phyloP scores from a whole-genome alignment of 495 filamentous ascomycete species.

The Parathielavia hyrcaniae region DNA sequence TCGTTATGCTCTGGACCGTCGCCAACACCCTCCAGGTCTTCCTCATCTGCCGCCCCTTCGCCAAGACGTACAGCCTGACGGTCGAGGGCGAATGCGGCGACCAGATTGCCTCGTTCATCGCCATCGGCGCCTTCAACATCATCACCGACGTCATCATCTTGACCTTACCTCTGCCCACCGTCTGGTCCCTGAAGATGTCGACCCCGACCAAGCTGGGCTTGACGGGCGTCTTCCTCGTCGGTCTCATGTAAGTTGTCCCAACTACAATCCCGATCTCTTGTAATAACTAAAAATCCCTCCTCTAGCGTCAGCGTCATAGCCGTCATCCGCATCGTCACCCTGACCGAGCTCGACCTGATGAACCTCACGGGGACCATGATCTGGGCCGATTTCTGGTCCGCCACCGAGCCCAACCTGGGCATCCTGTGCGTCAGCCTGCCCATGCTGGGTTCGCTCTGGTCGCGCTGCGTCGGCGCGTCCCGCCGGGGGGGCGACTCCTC shows the following conservation, averaged over 20 bases:
- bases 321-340: slow-evolving; percentile 29
- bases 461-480: slow-evolving; percentile 11
- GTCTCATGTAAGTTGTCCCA: slow-evolving; percentile 18
- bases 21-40: slow-evolving; percentile 26
- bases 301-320: slow-evolving; percentile 24
- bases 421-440: slow-evolving; percentile 34
- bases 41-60: slow-evolving; percentile 25
- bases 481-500: slow-evolving; percentile 18
- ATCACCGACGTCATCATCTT: slow-evolving; percentile 27
- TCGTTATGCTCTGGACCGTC: slow-evolving; percentile 19
- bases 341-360: slow-evolving; percentile 18
- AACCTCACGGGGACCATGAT: slow-evolving; percentile 27
- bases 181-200: slow-evolving; percentile 25
- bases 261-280: background rate
- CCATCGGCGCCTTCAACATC: slow-evolving; percentile 30
- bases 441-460: slow-evolving; percentile 21
- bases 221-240: slow-evolving; percentile 28
- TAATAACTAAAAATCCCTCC: background rate
- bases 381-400: slow-evolving; percentile 32
- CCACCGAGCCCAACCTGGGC: slow-evolving; percentile 29
- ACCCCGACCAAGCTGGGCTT: slow-evolving; percentile 22
- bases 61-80: slow-evolving; percentile 11
- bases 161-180: slow-evolving; percentile 21
- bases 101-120: slow-evolving; percentile 19
- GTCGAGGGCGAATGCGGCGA: slow-evolving; percentile 11